Evolutionary conservation across 2,329 filamentous ascomycete genomes (phyloP).

Genomic region (Neofusicoccum cordaticola): DNA sequence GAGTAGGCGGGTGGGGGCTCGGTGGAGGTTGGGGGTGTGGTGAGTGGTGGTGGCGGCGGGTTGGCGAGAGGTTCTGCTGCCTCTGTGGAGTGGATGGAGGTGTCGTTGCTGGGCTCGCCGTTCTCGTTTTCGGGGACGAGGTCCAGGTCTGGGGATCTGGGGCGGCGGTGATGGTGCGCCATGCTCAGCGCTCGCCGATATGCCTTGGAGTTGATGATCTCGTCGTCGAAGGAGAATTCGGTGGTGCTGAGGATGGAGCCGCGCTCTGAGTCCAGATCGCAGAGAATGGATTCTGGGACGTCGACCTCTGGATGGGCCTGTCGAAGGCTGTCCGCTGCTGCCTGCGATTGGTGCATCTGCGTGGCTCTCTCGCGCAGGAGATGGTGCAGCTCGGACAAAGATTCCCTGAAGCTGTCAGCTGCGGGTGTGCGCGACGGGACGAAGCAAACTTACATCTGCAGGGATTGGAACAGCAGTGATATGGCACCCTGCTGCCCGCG

Average conservation of each 20-base stretch:
- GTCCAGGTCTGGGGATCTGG: background rate
- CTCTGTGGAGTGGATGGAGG: background rate
- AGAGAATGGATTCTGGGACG: background rate
- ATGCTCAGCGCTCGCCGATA: constrained; percentile 14
- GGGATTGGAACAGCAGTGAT: constrained; percentile 16
- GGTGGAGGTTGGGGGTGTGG: background rate
- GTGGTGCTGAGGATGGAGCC: constrained; percentile 12
- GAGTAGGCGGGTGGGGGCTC: background rate
- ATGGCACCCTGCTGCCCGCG: constrained; percentile 19
- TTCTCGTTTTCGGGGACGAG: background rate
- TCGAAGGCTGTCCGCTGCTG: constrained; percentile 3
- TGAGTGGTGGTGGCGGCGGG: background rate
- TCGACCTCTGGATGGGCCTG: constrained; percentile 8
- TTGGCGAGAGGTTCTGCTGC: background rate
- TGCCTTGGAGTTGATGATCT: constrained; percentile 17
- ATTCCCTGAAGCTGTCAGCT: constrained; percentile 14
- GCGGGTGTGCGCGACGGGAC: background rate
- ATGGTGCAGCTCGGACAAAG: constrained; percentile 14
- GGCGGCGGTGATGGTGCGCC: background rate
- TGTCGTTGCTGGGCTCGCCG: background rate
- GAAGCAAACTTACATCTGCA: constrained; percentile 17
- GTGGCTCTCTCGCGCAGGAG: constrained; percentile 12
- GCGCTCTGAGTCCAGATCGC: background rate
- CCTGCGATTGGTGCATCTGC: constrained; percentile 1
- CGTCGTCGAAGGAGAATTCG: constrained; percentile 19